A percentile compares a stretch with the other conserved stretches of the same genome.
Conservation (phyloP, 2,329 filamentous ascomycete species). For the Fusarium sp. region DNA sequence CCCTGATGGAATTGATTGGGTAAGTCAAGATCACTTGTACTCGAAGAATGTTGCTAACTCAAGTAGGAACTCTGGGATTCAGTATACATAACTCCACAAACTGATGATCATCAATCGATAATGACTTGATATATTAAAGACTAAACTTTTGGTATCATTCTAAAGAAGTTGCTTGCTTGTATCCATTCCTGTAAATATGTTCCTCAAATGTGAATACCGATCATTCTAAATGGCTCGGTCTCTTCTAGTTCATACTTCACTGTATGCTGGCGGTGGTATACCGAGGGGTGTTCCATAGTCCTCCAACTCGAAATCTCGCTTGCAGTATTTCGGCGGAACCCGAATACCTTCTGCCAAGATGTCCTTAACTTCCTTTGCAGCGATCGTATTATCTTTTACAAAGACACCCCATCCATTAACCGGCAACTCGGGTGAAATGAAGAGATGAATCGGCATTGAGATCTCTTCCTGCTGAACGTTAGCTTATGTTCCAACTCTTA, state of each 20-base stretch:
- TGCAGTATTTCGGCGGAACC: conserved; percentile 1
- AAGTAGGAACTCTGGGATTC: conserved; percentile 1
- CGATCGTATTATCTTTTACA: background rate
- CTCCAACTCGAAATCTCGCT: background rate
- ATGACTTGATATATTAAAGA: background rate
- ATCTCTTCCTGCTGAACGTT: background rate
- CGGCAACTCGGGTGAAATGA: background rate
- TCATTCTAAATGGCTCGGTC: accelerated
- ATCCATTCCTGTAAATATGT: accelerated
- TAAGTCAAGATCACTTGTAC: accelerated
- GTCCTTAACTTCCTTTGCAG: background rate
- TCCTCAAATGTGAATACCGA: accelerated
- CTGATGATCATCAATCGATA: background rate
- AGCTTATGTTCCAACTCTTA: accelerated
- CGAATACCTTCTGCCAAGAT: background rate
- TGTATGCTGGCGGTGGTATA: background rate
- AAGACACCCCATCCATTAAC: conserved; percentile 9
- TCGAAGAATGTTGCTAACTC: accelerated
- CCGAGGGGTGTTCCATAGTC: background rate
- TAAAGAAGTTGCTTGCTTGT: background rate
- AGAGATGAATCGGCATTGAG: conserved; percentile 1
- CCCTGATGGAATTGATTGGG: conserved; percentile 19
- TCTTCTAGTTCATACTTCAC: background rate
- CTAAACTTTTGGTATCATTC: background rate
- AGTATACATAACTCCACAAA: conserved; percentile 5